phyloP scores from a whole-genome alignment of 2,329 filamentous ascomycete genomes.

The Sordariomycetes sp. region DNA sequence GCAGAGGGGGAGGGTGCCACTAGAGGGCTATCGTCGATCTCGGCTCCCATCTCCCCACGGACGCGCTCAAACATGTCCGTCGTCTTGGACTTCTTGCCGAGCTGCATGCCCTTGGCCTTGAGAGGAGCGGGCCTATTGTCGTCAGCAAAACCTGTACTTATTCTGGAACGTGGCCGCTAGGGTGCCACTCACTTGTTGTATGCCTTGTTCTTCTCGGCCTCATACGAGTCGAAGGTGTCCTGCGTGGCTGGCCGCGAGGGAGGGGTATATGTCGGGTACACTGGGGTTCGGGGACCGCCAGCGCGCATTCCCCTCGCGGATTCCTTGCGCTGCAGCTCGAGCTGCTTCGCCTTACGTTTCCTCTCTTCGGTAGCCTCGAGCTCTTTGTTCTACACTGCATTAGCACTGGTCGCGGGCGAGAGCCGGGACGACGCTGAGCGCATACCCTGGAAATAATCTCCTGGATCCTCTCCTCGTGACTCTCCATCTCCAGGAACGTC shows the following conservation, averaged over 20 bases:
- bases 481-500: constrained; percentile 98
- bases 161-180: constrained; percentile 1
- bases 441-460: constrained; percentile 86
- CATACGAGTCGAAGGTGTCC: constrained; percentile 86
- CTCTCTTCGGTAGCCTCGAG: constrained; percentile 95
- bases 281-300: constrained; percentile 55
- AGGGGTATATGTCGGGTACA: constrained; percentile 81
- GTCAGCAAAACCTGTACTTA: constrained; percentile 6
- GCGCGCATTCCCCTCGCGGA: constrained; percentile 44
- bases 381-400: constrained; percentile 70
- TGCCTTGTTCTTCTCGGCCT: constrained; percentile 92
- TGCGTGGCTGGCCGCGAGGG: constrained; percentile 59
- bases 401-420: constrained; percentile 7
- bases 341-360: constrained; percentile 95
- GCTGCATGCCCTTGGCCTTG: constrained; percentile 96
- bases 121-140: constrained; percentile 43
- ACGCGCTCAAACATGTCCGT: constrained; percentile 97
- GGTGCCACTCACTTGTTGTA: constrained; percentile 55
- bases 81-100: constrained; percentile 97
- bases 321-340: constrained; percentile 98
- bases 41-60: constrained; percentile 77
- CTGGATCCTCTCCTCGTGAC: constrained; percentile 96
- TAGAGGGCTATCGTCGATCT: constrained; percentile 65
- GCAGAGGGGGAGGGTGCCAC: constrained; percentile 42
- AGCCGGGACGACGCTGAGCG: constrained; percentile 2